Evolutionary conservation across 1,284 basidiomycete species (phyloP), one percentile per base, ranked within the genome.

Genomic region (Cryptococcus depauperatus): DNA sequence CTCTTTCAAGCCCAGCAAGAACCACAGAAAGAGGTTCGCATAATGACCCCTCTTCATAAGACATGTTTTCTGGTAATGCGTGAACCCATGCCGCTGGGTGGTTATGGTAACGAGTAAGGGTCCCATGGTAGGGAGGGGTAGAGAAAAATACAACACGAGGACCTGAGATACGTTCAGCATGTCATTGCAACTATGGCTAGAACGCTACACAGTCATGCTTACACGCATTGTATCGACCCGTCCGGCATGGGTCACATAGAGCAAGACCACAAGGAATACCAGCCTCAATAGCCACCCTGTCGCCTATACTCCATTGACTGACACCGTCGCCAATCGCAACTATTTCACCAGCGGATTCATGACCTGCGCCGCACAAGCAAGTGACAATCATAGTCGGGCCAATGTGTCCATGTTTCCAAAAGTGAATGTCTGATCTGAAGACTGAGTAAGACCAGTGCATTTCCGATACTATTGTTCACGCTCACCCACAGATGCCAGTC

Each of bases 51-150:
- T 78, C 76, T 48, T 77, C 76, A 55, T 52, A 75, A 5, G 62
- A 64, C 19, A 76, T 58, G 51, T 59, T 67, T 48, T 73, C 68
- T 1, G 76, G 76, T 5, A 77, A 61, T 50, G 70, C 70, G 67
- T 78, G 76, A 5, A 77, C 58, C 76, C 76, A 77, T 7, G 66
- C 66, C 0, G 75, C 75, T 0, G 76, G 76, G 54, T 78, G 76
- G 18, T 71, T 62, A 62, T 77, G 75, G 62, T 69, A 77, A 46
- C 73, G 62, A 3, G 71, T 72, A 21, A 75, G 56, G 11, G 69
- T 70, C 43, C 73, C 74, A 56, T 74, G 73, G 58, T 72, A 74
- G 21, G 74, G 74, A 5, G 74, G 73, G 8, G 73, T 73, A 5
- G 70, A 72, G 58, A 74, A 74, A 63, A 74, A 75, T 35, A 74